A percentile compares a stretch with the other conserved stretches of the same genome.
These are phyloP conservation scores for Eucalyptus tenuipes DNA, from an alignment of 345 rosid genomes.

Conservation along the genomic window DNA sequence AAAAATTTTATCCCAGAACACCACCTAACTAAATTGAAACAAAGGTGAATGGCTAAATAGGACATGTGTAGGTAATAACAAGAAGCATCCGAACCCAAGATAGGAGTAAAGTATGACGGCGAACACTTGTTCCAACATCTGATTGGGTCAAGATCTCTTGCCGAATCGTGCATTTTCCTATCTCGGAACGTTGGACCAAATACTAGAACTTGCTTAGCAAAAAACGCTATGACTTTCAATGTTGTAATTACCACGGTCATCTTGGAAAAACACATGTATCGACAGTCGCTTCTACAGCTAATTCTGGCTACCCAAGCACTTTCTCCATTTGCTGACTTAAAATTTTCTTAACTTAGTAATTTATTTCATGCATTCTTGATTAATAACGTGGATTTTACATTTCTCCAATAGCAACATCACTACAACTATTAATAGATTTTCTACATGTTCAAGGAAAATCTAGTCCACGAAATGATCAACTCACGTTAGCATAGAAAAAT, in stretches of 20 bases:
- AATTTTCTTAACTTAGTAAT: background rate
- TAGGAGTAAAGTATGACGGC: background rate
- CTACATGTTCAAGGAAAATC: background rate
- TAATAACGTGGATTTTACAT: background rate
- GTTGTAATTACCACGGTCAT: background rate
- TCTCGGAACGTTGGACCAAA: background rate
- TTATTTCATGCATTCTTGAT: background rate
- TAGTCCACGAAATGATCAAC: background rate
- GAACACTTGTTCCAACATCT: background rate
- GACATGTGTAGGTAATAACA: background rate
- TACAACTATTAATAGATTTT: background rate
- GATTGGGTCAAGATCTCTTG: background rate
- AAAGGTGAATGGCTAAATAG: background rate
- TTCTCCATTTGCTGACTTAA: background rate
- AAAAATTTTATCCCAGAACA: background rate
- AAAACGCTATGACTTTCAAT: background rate
- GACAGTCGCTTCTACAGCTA: background rate
- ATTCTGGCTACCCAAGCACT: background rate
- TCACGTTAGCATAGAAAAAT: background rate
- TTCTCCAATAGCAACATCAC: background rate
- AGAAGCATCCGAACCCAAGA: background rate
- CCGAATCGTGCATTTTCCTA: background rate
- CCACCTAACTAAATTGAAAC: background rate
- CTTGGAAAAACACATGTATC: background rate
- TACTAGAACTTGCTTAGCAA: background rate